These are phyloP conservation scores for Ganoderma sinense DNA, from an alignment of 1,284 basidiomycete species.

Conservation along the genomic window DNA sequence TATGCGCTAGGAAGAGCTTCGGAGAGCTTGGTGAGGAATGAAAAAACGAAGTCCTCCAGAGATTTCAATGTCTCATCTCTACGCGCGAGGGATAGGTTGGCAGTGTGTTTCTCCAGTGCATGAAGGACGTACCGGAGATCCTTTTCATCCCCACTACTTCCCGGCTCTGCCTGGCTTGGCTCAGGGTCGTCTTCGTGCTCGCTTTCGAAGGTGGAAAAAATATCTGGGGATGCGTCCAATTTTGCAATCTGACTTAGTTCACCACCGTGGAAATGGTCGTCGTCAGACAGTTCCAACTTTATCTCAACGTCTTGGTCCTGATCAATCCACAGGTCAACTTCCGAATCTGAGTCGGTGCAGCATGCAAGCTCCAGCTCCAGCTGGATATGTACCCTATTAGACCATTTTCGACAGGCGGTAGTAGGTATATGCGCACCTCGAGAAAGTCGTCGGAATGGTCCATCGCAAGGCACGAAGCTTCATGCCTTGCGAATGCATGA, in stretches of 20 bases:
- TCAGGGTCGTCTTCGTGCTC: neutral
- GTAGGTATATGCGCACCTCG: neutral
- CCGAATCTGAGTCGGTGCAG: neutral
- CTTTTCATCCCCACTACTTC: constrained; percentile 14
- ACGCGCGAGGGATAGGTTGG: neutral
- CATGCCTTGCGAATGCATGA: too few relatives aligned
- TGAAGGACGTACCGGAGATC: constrained; percentile 10
- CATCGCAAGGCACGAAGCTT: neutral
- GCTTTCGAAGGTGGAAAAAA: neutral
- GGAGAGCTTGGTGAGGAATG: constrained; percentile 61
- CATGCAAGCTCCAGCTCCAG: neutral
- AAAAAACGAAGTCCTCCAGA: constrained; percentile 62
- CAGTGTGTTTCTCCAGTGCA: neutral
- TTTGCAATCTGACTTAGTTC: neutral
- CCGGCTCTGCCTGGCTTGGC: neutral
- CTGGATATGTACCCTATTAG: neutral
- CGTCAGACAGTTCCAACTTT: constrained; percentile 12
- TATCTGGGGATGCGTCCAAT: neutral
- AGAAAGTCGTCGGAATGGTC: neutral
- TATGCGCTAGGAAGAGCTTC: constrained; percentile 30
- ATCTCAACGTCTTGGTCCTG: constrained; percentile 13
- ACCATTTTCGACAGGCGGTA: neutral
- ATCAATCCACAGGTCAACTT: neutral
- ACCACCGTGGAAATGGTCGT: constrained; percentile 2
- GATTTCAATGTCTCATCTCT: constrained; percentile 32